A percentile compares a stretch with the other conserved stretches of the same genome.
Conservation (phyloP, 2,329 filamentous ascomycete genomes). For the Boeremia lycopersici region DNA sequence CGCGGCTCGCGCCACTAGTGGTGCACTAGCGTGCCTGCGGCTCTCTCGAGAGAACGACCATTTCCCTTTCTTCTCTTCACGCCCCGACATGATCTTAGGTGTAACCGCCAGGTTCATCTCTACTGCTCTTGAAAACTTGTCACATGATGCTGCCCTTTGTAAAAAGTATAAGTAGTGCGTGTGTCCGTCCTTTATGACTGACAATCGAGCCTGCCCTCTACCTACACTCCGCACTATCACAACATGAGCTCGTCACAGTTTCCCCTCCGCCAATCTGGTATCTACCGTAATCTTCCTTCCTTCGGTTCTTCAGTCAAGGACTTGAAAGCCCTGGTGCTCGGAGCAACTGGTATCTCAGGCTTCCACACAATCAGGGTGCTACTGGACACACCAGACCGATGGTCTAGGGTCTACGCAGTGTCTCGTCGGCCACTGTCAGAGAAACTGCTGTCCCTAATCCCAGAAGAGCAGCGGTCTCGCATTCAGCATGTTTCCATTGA, state of each 20-base stretch:
- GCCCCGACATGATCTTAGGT: not conserved
- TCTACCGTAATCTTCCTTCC: slow-evolving; percentile 21
- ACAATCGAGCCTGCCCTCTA: not conserved
- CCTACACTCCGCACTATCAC: not conserved
- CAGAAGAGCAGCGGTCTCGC: slow-evolving; percentile 13
- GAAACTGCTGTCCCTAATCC: slow-evolving; percentile 8
- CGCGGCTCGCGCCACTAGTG: no score
- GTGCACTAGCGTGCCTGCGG: not conserved
- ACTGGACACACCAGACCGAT: slow-evolving; percentile 15
- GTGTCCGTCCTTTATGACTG: not conserved
- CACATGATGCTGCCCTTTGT: not conserved
- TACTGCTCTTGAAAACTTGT: not conserved
- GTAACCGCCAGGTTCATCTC: not conserved
- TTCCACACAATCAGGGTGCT: slow-evolving; percentile 15
- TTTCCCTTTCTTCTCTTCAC: slow-evolving; percentile 2
- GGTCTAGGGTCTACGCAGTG: slow-evolving; percentile 18
- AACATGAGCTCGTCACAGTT: slow-evolving; percentile 13
- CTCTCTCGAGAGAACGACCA: not conserved
- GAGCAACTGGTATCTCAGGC: slow-evolving; percentile 22
- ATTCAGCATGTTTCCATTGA: slow-evolving; percentile 21
- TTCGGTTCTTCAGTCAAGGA: slow-evolving; percentile 9
- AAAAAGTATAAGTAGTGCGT: not conserved
- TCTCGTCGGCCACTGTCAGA: slow-evolving; percentile 11
- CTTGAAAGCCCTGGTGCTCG: slow-evolving; percentile 19
- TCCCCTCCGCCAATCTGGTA: slow-evolving; percentile 19